Percentiles rank a stretch among this genome's conserved stretches.
These are phyloP conservation scores for Trichoderma lentiforme DNA, from an alignment of 2,329 filamentous ascomycete genomes.

Conservation along the genomic window DNA sequence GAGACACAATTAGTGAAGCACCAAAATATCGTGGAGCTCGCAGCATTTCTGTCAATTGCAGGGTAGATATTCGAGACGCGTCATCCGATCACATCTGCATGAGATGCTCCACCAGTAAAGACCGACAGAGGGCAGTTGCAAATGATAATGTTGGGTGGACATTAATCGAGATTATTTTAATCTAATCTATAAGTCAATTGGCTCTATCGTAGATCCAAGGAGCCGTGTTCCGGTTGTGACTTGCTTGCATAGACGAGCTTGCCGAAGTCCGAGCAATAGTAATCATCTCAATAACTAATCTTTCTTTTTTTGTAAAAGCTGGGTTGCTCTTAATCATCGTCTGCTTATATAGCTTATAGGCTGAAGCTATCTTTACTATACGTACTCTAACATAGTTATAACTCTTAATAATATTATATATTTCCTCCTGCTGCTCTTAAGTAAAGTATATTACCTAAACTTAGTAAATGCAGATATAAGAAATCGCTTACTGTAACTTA, in stretches of 20 bases:
- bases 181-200: background rate
- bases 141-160: background rate
- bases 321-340: background rate
- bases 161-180: background rate
- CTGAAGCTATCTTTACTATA: too few relatives aligned
- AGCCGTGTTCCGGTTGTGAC: background rate
- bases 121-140: background rate
- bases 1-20: background rate
- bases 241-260: background rate
- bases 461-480: too few relatives aligned
- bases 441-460: too few relatives aligned
- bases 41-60: background rate
- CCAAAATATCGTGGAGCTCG: background rate
- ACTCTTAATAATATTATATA: too few relatives aligned
- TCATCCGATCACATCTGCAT: background rate
- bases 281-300: background rate
- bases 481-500: too few relatives aligned
- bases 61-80: background rate
- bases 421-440: too few relatives aligned
- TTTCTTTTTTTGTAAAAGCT: background rate
- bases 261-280: background rate
- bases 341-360: too few relatives aligned
- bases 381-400: too few relatives aligned
- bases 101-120: background rate
- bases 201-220: background rate